Evolutionary conservation across 495 filamentous ascomycete genomes (phyloP).

Genomic region (Amphirosellinia nigrospora): DNA sequence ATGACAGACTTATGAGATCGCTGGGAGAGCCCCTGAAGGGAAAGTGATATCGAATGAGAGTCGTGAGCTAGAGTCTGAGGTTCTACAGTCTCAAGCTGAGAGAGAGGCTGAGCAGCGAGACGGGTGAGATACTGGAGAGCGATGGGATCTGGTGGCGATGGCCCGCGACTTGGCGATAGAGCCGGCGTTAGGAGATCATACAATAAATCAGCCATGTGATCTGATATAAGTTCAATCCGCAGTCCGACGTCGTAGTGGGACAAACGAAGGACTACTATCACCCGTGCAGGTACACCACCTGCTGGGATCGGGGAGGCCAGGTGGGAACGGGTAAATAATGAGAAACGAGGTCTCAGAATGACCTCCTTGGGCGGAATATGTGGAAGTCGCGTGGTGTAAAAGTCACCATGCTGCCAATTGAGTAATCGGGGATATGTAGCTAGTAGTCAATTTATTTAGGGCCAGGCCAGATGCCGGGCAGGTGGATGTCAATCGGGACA

Average conservation of each 20-base stretch:
- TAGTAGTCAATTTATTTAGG: neutral
- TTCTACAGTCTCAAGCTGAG: constrained; percentile 74
- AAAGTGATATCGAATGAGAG: constrained; percentile 81
- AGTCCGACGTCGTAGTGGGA: neutral
- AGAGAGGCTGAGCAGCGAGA: constrained; percentile 78
- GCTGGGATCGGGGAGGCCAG: neutral
- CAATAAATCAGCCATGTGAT: constrained; percentile 71
- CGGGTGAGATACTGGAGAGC: constrained; percentile 81
- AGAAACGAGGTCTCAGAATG: neutral
- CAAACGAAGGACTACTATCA: neutral
- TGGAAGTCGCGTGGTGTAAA: constrained; percentile 4
- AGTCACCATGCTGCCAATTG: neutral
- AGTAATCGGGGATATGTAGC: neutral
- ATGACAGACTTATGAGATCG: constrained; percentile 91
- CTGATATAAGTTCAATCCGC: neutral
- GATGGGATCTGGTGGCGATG: constrained; percentile 64
- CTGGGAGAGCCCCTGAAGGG: constrained; percentile 86
- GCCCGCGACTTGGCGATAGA: constrained; percentile 56
- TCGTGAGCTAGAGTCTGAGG: constrained; percentile 79
- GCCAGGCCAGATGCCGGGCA: too few species aligned
- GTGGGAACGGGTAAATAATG: neutral
- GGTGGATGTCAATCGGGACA: too few species aligned
- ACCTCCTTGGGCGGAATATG: neutral
- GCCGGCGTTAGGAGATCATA: constrained; percentile 68
- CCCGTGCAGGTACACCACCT: neutral